Evolutionary conservation across 805 yeast genomes (phyloP), one percentile per base, ranked within the genome.

Genomic region (Candida nemodendra): DNA sequence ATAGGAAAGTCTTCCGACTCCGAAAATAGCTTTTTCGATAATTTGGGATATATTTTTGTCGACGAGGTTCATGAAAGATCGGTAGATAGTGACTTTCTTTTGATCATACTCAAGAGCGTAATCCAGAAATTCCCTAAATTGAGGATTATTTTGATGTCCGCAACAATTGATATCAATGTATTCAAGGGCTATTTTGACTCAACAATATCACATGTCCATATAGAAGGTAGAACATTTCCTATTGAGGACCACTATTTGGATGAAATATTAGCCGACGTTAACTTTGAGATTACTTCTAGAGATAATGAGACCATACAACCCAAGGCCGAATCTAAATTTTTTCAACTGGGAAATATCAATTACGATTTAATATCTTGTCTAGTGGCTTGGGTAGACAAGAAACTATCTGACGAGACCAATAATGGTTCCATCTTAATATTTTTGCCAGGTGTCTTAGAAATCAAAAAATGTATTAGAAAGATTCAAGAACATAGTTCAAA

Each of bases 51-150:
- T 53, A 75, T 90, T 26, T 79, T 90, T 27, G 78, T 90, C 27
- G 98, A 91, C 69, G 98, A 91, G 63, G 98, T 91, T n/a, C 98
- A 91, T 59, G 98, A 91, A 62, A 67, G 98, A 48, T 88, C 96
- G 0, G 77, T 90, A 39, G 98, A 91, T 52, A 79, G 90, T 43
- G 98, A 91, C 60, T 79, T 90, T 39, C 67, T 91, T 26, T 66
- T 91, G 36, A 86, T 89, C 36, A 72, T 91, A 32, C 65, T 91
- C 44, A 89, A 86, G 51, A 72, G 72, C 26, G 64, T 88, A 4
- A 51, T 81, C 47, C 54, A 62, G 9, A 70, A 68, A 33, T 71
- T 64, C 36, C 74, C 76, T 0, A 71, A 77, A 1, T 57, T 90
- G 41, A 84, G 79, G 51, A 69, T 91, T 22, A 72, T 91, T 8